These are phyloP conservation scores for Agarophyton chilense DNA, from an alignment of 23 red algal species.

Conservation along the genomic window DNA sequence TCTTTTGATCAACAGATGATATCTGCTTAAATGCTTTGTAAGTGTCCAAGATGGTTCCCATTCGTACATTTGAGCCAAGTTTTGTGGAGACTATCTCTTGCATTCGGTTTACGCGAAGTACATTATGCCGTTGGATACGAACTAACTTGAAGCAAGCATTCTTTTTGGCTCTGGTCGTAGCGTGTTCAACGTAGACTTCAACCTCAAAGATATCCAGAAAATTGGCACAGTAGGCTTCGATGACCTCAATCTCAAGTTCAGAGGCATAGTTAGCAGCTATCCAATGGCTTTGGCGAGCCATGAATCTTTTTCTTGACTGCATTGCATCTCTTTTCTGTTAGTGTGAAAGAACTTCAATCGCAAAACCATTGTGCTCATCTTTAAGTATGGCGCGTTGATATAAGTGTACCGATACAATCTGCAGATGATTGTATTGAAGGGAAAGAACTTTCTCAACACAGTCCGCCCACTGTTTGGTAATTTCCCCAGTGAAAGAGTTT, in stretches of 20 bases:
- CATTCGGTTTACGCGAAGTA: neutral
- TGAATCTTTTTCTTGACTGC: neutral
- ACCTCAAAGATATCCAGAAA: neutral
- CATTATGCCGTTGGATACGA: neutral
- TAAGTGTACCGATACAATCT: too few species aligned
- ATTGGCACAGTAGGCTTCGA: neutral
- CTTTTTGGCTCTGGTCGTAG: too few species aligned
- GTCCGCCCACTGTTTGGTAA: neutral
- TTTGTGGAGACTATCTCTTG: neutral
- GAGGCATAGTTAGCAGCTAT: constrained; percentile 15
- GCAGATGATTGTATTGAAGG: too few species aligned
- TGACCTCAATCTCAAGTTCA: neutral
- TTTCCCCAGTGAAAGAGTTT: neutral
- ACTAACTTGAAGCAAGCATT: too few species aligned
- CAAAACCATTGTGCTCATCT: too few species aligned
- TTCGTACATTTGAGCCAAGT: too few species aligned
- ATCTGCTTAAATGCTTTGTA: neutral
- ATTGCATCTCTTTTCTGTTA: neutral
- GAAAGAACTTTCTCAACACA: too few species aligned
- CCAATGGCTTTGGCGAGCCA: constrained; percentile 15
- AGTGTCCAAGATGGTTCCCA: neutral
- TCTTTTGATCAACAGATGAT: neutral
- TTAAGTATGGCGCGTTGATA: too few species aligned
- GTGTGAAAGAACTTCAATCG: neutral
- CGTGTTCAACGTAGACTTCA: neutral